Evolutionary conservation across 2,329 filamentous ascomycete genomes (phyloP).

Genomic region (Pezicula radicicola): DNA sequence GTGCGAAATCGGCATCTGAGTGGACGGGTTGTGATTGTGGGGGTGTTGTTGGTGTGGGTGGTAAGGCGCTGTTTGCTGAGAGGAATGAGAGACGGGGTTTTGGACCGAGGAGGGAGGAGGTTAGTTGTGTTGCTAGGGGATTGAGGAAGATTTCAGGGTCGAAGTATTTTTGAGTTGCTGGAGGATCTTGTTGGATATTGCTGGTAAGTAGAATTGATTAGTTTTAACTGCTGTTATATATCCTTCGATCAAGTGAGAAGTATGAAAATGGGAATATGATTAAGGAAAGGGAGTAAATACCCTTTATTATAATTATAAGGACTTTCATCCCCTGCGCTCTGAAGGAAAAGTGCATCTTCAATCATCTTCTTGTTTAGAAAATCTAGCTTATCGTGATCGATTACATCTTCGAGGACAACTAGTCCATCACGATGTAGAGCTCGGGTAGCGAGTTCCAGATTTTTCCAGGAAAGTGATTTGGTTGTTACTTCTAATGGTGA

Average conservation of each 20-base stretch:
- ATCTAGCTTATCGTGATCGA: slow-evolving; percentile 50
- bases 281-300: slow-evolving; percentile 4
- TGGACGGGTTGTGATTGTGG: slow-evolving; percentile 53
- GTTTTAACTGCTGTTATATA: background rate
- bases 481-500: slow-evolving; percentile 6
- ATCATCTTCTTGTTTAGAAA: slow-evolving; percentile 57
- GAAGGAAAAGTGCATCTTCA: slow-evolving; percentile 49
- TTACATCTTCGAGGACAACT: slow-evolving; percentile 51
- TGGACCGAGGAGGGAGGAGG: slow-evolving; percentile 51
- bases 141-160: slow-evolving; percentile 50
- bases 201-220: slow-evolving; percentile 1
- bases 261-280: background rate
- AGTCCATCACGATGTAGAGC: slow-evolving; percentile 51
- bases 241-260: background rate
- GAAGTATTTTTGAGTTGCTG: slow-evolving; percentile 46
- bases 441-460: slow-evolving; percentile 52
- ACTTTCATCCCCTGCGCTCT: slow-evolving; percentile 47
- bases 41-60: slow-evolving; percentile 35
- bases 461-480: slow-evolving; percentile 27
- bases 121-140: slow-evolving; percentile 52
- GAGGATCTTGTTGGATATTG: slow-evolving; percentile 60
- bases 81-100: slow-evolving; percentile 54
- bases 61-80: slow-evolving; percentile 56
- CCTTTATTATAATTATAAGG: slow-evolving; percentile 62
- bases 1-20: slow-evolving; percentile 55